These are phyloP conservation scores for Calonectria fujianensis DNA, from an alignment of 2,329 filamentous ascomycete genomes.

Conservation along the genomic window DNA sequence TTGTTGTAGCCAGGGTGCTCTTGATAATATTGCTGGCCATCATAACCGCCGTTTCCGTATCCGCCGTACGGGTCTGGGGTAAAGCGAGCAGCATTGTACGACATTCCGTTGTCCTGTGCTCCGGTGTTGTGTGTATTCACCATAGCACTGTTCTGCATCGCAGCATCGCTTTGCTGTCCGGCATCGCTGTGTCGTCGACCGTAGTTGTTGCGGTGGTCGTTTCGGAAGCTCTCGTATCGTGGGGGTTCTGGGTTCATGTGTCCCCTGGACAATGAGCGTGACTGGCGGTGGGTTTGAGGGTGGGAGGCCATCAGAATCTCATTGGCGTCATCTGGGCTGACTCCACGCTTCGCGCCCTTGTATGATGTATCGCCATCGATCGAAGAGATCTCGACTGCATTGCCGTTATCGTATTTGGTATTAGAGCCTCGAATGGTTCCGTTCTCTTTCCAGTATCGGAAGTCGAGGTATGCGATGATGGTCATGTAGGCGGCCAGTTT, in stretches of 20 bases:
- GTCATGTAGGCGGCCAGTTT: slow-evolving; percentile 27
- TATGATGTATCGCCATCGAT: slow-evolving; percentile 21
- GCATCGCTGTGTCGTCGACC: slow-evolving; percentile 26
- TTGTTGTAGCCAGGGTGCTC: neutral
- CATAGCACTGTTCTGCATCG: neutral
- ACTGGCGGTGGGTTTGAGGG: neutral
- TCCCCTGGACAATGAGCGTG: neutral
- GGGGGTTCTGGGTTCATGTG: neutral
- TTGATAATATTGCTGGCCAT: neutral
- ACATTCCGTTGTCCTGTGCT: slow-evolving; percentile 5
- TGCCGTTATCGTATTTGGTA: slow-evolving; percentile 18
- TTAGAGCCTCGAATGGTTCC: slow-evolving; percentile 4
- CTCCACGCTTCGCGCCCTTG: slow-evolving; percentile 5
- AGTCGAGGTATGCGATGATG: slow-evolving; percentile 23
- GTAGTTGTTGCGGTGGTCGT: slow-evolving; percentile 6
- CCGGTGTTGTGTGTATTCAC: neutral
- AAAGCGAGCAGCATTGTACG: slow-evolving; percentile 6
- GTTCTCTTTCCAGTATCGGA: slow-evolving; percentile 21
- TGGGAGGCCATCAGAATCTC: slow-evolving; percentile 21
- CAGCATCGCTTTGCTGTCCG: neutral
- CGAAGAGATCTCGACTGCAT: slow-evolving; percentile 24
- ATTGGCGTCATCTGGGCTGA: neutral
- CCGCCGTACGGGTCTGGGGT: neutral
- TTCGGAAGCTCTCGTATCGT: slow-evolving; percentile 18
- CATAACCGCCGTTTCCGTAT: slow-evolving; percentile 1